Evolutionary conservation across 495 filamentous ascomycete genomes (phyloP), one percentile per base, ranked within the genome.

Genomic region (Penicillium taxi): DNA sequence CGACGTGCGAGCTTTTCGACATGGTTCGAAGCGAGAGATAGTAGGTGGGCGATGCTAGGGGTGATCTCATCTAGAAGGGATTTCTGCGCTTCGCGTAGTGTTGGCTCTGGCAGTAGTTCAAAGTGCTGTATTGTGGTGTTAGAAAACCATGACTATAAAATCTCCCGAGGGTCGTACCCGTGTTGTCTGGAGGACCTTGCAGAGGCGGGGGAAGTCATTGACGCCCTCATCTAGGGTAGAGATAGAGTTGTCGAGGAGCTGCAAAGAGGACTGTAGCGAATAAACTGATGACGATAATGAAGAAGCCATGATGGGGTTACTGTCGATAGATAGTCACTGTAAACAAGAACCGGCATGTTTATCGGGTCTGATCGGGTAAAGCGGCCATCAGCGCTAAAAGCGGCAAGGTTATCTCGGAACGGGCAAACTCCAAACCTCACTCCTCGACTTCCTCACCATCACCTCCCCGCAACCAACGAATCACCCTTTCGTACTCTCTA

Each of bases 181-280:
- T 16, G 81, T 84, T 15, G 74, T 80, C 53, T 78, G 71, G 8
- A 89, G 67, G 34, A 86, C 80, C 49, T 78, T 81, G 42, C 71
- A 66, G 21, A 88, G 58, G 16, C 84, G 77, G 42, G 83, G 82
- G 52, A 85, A 86, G 59, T 89, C 84, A 50, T 63, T 72, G 35
- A 86, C 75, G 28, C 82, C 84, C 0, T 72, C 59, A 47, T 84
- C 78, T 40, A 89, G 75, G 35, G 81, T 86, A 7, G 64, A 67
- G 53, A 87, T 84, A 17, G 77, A 78, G 21, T 78, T 82, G 43
- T 83, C 78, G 35, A 89, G 75, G n/a, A 86, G 72, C 16, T 74
- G 67, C 29, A 82, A 75, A 14, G 79, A 84, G 24, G 73, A 77
- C 40, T 75, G 78, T 9, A 89, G 72, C 5, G 84, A 87, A 12